These are phyloP conservation scores for Trichoderma orchidacearum DNA, from an alignment of 495 filamentous ascomycete genomes.

Conservation along the genomic window DNA sequence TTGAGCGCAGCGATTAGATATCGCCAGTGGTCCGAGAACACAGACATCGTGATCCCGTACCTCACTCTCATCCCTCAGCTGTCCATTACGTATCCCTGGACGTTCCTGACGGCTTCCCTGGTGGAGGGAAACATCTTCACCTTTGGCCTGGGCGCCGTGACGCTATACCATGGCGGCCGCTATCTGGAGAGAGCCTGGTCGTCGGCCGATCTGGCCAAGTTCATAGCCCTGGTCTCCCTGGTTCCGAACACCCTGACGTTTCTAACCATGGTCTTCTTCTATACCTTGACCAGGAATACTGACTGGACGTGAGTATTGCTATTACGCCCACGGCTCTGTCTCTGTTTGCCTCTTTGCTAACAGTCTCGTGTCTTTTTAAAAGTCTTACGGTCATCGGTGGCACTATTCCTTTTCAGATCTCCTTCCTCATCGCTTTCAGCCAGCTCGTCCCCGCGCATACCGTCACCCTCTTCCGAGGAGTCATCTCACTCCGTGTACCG, in stretches of 20 bases:
- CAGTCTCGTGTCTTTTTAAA: constrained; percentile 7
- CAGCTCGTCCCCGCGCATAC: constrained; percentile 97
- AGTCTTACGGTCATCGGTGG: constrained; percentile 74
- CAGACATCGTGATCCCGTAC: constrained; percentile 61
- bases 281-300: constrained; percentile 52
- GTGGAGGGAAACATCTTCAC: constrained; percentile 92
- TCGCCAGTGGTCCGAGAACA: constrained; percentile 41
- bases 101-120: constrained; percentile 70
- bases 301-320: constrained; percentile 48
- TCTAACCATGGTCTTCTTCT: constrained; percentile 56
- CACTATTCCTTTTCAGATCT: constrained; percentile 76
- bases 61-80: constrained; percentile 72
- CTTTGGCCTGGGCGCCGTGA: constrained; percentile 61
- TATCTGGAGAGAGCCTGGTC: constrained; percentile 96
- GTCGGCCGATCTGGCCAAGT: constrained; percentile 83
- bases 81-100: constrained; percentile 85
- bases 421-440: constrained; percentile 95
- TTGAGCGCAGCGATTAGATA: constrained; percentile 70
- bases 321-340: not conserved
- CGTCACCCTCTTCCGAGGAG: constrained; percentile 78
- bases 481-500: constrained; percentile 76
- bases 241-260: constrained; percentile 71
- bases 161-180: constrained; percentile 83
- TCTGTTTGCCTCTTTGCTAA: no score
- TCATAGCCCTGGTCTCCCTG: constrained; percentile 62